phyloP scores from a whole-genome alignment of 2,329 filamentous ascomycete genomes.

The Fusarium penzigii region DNA sequence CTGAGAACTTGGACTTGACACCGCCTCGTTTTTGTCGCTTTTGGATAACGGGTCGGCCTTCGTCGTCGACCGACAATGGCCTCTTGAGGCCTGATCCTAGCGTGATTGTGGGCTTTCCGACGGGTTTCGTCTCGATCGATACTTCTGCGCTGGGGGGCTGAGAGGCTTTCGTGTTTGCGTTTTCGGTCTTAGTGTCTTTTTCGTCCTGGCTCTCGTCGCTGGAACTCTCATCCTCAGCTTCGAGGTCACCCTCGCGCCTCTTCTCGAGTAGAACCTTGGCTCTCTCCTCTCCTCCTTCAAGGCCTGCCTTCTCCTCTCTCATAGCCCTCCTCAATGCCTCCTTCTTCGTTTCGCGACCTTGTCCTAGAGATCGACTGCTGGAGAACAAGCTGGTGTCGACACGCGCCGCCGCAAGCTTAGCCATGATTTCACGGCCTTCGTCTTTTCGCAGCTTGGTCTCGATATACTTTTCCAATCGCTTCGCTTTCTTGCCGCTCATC shows the following conservation, averaged over 20 bases:
- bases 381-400: conserved; percentile 80
- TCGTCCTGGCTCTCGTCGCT: conserved; percentile 18
- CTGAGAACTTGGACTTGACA: conserved; percentile 55
- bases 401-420: conserved; percentile 76
- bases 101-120: conserved; percentile 3
- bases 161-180: not conserved
- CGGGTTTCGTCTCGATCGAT: conserved; percentile 6
- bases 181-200: conserved; percentile 1
- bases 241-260: conserved; percentile 27
- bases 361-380: conserved; percentile 76
- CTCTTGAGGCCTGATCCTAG: conserved; percentile 83
- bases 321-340: conserved; percentile 66
- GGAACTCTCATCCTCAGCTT: conserved; percentile 27
- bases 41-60: conserved; percentile 78
- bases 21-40: conserved; percentile 75
- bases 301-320: conserved; percentile 65
- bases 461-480: conserved; percentile 68
- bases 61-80: conserved; percentile 76
- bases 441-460: conserved; percentile 95
- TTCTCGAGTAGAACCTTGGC: conserved; percentile 55
- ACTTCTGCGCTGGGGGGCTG: not conserved
- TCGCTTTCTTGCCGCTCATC: conserved; percentile 65
- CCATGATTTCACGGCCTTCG: conserved; percentile 81
- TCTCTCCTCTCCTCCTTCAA: conserved; percentile 54
- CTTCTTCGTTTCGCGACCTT: conserved; percentile 69